Conservation (phyloP, 2,329 filamentous ascomycete genomes). For the Knoxdaviesia proteae region DNA sequence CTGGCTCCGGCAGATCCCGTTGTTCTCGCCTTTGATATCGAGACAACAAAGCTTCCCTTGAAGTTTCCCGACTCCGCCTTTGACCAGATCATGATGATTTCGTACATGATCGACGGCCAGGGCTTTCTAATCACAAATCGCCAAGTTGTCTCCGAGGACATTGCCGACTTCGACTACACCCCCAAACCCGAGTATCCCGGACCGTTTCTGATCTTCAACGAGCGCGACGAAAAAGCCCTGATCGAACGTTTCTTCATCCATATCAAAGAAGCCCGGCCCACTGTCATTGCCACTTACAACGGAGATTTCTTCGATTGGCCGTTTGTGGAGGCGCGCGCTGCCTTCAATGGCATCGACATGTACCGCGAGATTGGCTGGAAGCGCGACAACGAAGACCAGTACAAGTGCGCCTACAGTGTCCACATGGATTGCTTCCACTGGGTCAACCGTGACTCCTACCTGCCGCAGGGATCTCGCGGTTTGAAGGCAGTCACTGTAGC, state of each 20-base stretch:
- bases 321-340: slow-evolving; percentile 84
- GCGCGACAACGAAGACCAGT: slow-evolving; percentile 89
- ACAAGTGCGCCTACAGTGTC: slow-evolving; percentile 85
- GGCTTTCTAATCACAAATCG: slow-evolving; percentile 96
- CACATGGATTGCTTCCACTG: slow-evolving; percentile 99
- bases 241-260: slow-evolving; percentile 88
- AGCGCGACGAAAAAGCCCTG: slow-evolving; percentile 72
- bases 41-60: slow-evolving; percentile 83
- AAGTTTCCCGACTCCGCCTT: slow-evolving; percentile 92
- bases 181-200: slow-evolving; percentile 91
- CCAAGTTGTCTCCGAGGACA: slow-evolving; percentile 94
- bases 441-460: slow-evolving; percentile 96
- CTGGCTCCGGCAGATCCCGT: slow-evolving; percentile 83
- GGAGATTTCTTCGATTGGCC: slow-evolving; percentile 99
- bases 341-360: slow-evolving; percentile 94
- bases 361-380: slow-evolving; percentile 95
- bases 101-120: slow-evolving; percentile 98
- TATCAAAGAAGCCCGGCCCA: slow-evolving; percentile 84
- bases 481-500: slow-evolving; percentile 94
- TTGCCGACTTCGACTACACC: slow-evolving; percentile 94
- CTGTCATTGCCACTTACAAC: slow-evolving; percentile 99
- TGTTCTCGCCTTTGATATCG: slow-evolving; percentile 98
- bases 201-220: slow-evolving; percentile 95
- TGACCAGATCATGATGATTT: slow-evolving; percentile 99
- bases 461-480: slow-evolving; percentile 91